These are phyloP conservation scores for Stephanodiscus minutulus DNA, from an alignment of 108 stramenopile species.

Conservation along the genomic window DNA sequence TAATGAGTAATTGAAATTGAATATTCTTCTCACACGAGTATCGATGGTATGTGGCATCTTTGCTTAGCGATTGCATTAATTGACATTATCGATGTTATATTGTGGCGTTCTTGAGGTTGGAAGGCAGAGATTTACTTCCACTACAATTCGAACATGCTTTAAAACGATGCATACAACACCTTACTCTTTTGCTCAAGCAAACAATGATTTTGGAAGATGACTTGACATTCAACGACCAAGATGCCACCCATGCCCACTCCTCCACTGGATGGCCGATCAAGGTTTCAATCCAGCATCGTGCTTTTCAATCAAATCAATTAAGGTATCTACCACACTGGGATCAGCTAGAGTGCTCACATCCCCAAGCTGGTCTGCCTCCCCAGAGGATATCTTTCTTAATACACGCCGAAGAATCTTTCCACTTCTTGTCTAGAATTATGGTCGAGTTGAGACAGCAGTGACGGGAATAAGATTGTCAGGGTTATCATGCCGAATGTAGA, in stretches of 20 bases:
- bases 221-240: too few species aligned
- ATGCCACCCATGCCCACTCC: too few species aligned
- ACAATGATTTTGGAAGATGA: too few species aligned
- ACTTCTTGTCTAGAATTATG: slow-evolving; percentile 63
- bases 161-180: too few species aligned
- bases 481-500: neutral
- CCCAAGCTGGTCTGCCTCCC: slow-evolving; percentile 76
- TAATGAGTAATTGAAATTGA: neutral
- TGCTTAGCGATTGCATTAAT: neutral
- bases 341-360: slow-evolving; percentile 87
- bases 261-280: neutral
- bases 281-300: slow-evolving; percentile 8
- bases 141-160: too few species aligned
- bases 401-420: slow-evolving; percentile 92
- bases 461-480: neutral
- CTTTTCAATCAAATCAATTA: slow-evolving; percentile 54
- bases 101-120: too few species aligned
- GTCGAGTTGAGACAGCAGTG: neutral
- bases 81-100: too few species aligned
- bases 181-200: neutral
- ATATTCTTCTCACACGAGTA: too few species aligned
- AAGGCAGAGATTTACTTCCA: too few species aligned
- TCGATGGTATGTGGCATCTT: too few species aligned
- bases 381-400: slow-evolving; percentile 86
- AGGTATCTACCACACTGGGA: slow-evolving; percentile 75